Evolutionary conservation across 2,329 filamentous ascomycete genomes (phyloP).

Genomic region (Cytospora leucostoma): DNA sequence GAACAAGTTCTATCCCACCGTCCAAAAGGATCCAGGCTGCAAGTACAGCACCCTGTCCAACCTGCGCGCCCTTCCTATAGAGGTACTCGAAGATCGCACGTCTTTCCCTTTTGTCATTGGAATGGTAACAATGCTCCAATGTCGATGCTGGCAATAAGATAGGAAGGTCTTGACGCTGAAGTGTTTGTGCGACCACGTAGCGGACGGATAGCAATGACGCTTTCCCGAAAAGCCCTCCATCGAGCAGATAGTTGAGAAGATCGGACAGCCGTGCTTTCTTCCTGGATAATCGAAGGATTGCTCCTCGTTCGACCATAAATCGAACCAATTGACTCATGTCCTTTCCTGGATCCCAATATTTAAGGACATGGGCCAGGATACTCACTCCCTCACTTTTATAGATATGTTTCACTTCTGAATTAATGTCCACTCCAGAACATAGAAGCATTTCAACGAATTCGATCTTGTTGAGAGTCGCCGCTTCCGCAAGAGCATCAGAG

Average conservation of each 20-base stretch:
- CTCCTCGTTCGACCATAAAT: background rate
- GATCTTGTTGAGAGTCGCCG: background rate
- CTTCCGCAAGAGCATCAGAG: background rate
- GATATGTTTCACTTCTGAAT: background rate
- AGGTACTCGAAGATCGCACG: background rate
- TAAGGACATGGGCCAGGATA: background rate
- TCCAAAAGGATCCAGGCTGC: background rate
- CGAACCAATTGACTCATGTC: background rate
- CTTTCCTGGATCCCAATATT: too few relatives aligned
- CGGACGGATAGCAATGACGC: background rate
- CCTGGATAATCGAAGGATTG: background rate
- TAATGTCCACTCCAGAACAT: background rate
- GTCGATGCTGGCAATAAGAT: background rate
- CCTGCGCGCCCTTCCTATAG: background rate
- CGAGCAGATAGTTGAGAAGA: background rate
- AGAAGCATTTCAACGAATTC: background rate
- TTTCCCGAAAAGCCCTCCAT: background rate
- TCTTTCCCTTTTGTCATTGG: background rate
- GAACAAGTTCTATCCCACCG: background rate
- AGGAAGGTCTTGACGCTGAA: background rate
- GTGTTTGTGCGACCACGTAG: background rate
- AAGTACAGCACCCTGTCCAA: background rate
- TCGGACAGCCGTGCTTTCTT: background rate
- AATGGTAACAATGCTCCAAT: background rate
- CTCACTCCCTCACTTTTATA: background rate